Evolutionary conservation across 1,284 basidiomycete species (phyloP).

Genomic region (Ceratobasidium sp.): DNA sequence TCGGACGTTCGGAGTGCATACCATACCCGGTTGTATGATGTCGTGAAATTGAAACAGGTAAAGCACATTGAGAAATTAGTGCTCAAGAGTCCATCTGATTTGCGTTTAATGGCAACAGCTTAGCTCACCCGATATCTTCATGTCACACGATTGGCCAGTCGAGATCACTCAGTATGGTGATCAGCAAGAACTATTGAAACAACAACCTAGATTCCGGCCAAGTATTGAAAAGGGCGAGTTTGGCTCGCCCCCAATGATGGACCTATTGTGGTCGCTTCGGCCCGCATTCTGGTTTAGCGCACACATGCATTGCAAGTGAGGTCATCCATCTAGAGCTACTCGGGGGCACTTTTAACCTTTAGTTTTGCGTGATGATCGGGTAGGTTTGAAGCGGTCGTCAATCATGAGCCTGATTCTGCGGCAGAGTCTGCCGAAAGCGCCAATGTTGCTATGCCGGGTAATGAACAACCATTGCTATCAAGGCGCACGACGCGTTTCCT

Average conservation of each 20-base stretch:
- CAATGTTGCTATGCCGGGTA: constrained; percentile 46
- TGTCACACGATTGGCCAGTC: constrained; percentile 97
- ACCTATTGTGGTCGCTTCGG: constrained; percentile 73
- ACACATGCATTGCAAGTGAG: constrained; percentile 81
- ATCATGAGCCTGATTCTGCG: constrained; percentile 56
- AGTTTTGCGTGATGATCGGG: constrained; percentile 48
- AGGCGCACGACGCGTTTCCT: constrained; percentile 73
- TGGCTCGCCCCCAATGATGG: constrained; percentile 89
- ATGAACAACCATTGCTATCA: constrained; percentile 43
- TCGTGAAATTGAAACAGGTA: constrained; percentile 81
- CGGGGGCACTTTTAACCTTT: background rate
- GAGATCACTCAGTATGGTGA: constrained; percentile 86
- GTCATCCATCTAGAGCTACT: background rate
- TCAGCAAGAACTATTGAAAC: constrained; percentile 66
- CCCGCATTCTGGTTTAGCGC: constrained; percentile 97
- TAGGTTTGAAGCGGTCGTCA: constrained; percentile 68
- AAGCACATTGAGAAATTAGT: background rate
- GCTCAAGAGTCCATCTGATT: constrained; percentile 11
- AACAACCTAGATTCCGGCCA: constrained; percentile 81
- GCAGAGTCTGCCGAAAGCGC: background rate
- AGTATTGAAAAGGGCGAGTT: constrained; percentile 77
- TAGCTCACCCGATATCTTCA: constrained; percentile 70
- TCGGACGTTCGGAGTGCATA: constrained; percentile 83
- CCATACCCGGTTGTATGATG: constrained; percentile 87
- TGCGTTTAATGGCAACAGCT: constrained; percentile 56